Evolutionary conservation across 331 rosid genomes (phyloP).

Genomic region (Stylosanthes scabra): DNA sequence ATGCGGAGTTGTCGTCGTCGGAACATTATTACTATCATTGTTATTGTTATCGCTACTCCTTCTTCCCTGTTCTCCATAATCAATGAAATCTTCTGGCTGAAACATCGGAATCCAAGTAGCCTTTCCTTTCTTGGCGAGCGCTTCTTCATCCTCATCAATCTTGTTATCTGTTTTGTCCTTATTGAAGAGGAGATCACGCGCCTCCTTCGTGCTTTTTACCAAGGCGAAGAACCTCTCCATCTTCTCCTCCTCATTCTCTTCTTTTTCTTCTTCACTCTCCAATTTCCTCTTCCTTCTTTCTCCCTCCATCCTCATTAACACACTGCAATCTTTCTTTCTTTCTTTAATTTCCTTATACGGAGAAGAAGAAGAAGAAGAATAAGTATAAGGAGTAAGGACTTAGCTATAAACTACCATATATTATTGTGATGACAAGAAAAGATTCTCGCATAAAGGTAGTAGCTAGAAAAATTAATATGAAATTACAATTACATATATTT

Average conservation of each 20-base stretch:
- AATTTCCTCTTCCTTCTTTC: conserved; percentile 72
- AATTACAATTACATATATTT: not conserved
- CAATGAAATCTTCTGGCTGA: conserved; percentile 75
- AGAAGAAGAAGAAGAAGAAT: not conserved
- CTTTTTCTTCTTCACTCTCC: conserved; percentile 43
- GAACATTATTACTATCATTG: not conserved
- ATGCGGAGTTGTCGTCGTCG: not conserved
- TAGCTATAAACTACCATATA: not conserved
- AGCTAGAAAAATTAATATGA: not conserved
- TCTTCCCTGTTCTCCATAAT: conserved; percentile 23
- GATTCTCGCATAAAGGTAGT: not conserved
- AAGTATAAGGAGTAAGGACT: not conserved
- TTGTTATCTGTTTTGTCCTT: conserved; percentile 30
- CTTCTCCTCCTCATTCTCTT: conserved; percentile 61
- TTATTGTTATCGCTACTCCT: not conserved
- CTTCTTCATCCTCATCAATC: not conserved
- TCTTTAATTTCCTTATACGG: not conserved
- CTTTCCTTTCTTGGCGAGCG: conserved; percentile 1
- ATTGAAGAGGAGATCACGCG: conserved; percentile 42
- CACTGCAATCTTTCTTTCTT: not conserved
- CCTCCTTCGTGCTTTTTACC: conserved; percentile 67
- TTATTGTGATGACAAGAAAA: not conserved
- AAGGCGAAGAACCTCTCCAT: conserved; percentile 76
- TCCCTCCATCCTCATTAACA: conserved; percentile 55
- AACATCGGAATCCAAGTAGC: conserved; percentile 73